These are phyloP conservation scores for Venturiaceae sp. DNA, from an alignment of 2,329 filamentous ascomycete species.

Conservation along the genomic window DNA sequence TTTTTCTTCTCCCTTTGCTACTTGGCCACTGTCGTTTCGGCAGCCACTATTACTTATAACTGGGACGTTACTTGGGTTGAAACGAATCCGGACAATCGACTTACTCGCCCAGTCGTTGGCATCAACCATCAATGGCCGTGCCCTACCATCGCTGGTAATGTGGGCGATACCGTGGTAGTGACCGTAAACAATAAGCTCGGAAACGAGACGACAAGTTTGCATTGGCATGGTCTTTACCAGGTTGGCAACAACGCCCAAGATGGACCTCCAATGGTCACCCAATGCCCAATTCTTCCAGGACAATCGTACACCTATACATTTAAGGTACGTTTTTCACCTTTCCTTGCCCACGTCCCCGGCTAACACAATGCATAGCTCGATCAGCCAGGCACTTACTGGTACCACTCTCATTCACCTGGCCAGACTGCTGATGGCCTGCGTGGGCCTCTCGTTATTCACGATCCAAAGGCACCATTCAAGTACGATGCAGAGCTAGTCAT, in stretches of 20 bases:
- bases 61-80: conserved; percentile 46
- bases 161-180: conserved; percentile 53
- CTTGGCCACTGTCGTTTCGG: too few species aligned
- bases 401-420: conserved; percentile 54
- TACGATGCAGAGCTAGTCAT: conserved; percentile 53
- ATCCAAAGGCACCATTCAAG: conserved; percentile 41
- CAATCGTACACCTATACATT: neutral
- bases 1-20: too few species aligned
- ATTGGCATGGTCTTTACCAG: conserved; percentile 60
- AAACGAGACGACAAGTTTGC: conserved; percentile 53
- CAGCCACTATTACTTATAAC: too few species aligned
- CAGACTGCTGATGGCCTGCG: conserved; percentile 62
- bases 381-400: conserved; percentile 53
- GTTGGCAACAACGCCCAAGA: conserved; percentile 3
- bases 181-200: conserved; percentile 50
- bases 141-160: conserved; percentile 51
- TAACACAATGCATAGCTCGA: too few species aligned
- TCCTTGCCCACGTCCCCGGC: too few species aligned
- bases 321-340: neutral
- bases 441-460: conserved; percentile 57
- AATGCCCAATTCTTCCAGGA: conserved; percentile 3
- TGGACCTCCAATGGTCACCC: neutral
- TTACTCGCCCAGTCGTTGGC: conserved; percentile 56
- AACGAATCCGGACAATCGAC: conserved; percentile 46
- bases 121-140: conserved; percentile 71